These are phyloP conservation scores for Abrus precatorius DNA, from an alignment of 306 rosid species.

Conservation along the genomic window DNA sequence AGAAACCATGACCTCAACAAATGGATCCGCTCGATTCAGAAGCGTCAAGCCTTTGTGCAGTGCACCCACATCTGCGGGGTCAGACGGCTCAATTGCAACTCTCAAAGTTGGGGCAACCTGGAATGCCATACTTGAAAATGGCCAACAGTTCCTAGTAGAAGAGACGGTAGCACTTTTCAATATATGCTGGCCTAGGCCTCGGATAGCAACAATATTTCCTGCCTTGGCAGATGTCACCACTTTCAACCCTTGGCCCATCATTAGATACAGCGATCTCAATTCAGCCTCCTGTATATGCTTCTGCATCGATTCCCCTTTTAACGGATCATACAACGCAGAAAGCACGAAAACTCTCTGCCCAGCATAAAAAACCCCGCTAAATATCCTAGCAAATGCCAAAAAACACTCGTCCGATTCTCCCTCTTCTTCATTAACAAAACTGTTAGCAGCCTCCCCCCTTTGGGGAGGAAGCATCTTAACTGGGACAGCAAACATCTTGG, in stretches of 20 bases:
- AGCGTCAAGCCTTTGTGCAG: constrained; percentile 82
- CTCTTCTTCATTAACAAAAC: constrained; percentile 64
- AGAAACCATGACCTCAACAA: constrained; percentile 86
- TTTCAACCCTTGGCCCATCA: constrained; percentile 97
- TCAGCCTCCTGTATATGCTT: constrained; percentile 88
- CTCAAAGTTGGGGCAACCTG: constrained; percentile 87
- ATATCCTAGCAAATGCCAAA: constrained; percentile 89
- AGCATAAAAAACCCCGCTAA: constrained; percentile 76
- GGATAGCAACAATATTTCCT: constrained; percentile 88
- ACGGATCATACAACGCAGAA: constrained; percentile 89
- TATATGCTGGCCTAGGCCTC: constrained; percentile 92
- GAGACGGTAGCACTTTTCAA: constrained; percentile 93
- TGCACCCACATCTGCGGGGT: constrained; percentile 83
- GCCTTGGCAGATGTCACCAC: constrained; percentile 75
- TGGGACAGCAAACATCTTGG: constrained; percentile 93
- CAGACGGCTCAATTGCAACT: constrained; percentile 90
- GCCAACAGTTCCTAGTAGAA: constrained; percentile 86
- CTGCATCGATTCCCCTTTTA: constrained; percentile 77
- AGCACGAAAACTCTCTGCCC: constrained; percentile 86
- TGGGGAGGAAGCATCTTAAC: constrained; percentile 68
- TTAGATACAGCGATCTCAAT: constrained; percentile 75
- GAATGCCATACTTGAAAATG: constrained; percentile 88
- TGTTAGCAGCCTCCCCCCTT: constrained; percentile 53
- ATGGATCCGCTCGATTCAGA: constrained; percentile 89
- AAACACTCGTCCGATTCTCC: constrained; percentile 87